Percentiles rank a stretch among this genome's conserved stretches.
Conservation (phyloP, 164 flowering plant genomes). For the Vitis labrusca region DNA sequence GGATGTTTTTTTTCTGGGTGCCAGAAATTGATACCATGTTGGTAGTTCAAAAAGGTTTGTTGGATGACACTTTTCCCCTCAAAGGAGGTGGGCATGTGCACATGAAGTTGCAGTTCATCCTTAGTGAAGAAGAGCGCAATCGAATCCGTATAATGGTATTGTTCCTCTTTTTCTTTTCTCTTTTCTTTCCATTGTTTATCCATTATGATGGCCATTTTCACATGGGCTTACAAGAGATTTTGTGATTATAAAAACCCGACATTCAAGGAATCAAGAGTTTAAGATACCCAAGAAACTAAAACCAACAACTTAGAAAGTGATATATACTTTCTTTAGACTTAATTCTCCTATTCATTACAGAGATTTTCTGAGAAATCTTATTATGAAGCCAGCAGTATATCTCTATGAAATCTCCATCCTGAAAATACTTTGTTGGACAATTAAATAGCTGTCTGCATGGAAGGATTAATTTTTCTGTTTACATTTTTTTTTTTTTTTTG, state of each 20-base stretch:
- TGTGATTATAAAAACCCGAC: no score
- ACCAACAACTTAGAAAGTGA: not conserved
- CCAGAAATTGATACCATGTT: conserved; percentile 55
- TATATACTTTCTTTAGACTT: not conserved
- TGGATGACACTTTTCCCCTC: conserved; percentile 71
- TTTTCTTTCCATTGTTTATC: no score
- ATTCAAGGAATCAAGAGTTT: no score
- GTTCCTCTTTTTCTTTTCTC: not conserved
- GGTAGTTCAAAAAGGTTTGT: conserved; percentile 68
- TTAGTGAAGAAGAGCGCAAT: conserved; percentile 68
- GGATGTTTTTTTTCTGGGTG: conserved; percentile 12
- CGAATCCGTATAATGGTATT: conserved; percentile 63
- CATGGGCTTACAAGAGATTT: no score
- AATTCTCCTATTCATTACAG: not conserved
- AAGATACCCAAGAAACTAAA: no score
- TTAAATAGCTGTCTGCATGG: not conserved
- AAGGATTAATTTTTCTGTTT: not conserved
- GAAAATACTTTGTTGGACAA: not conserved
- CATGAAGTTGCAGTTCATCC: conserved; percentile 71
- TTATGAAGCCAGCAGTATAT: not conserved
- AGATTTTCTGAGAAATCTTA: not conserved
- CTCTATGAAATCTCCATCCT: not conserved
- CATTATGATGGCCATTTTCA: no score
- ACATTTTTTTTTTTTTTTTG: conserved; percentile 8
- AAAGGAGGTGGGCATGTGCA: conserved; percentile 73